Evolutionary conservation across 306 rosid genomes (phyloP).

Genomic region (Quercus parvula): DNA sequence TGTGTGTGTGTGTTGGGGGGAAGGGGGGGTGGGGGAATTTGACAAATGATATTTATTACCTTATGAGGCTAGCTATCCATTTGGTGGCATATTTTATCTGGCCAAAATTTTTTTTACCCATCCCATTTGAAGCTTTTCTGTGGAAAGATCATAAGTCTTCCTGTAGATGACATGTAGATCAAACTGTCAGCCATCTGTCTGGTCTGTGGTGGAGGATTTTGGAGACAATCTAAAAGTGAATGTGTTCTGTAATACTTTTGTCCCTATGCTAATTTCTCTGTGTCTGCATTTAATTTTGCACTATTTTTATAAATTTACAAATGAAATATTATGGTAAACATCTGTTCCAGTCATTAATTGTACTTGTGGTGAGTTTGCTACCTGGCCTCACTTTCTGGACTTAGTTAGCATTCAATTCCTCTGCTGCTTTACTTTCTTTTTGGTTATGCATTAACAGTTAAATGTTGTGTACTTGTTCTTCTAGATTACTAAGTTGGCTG

Average conservation of each 20-base stretch:
- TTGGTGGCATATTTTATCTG: too few species aligned
- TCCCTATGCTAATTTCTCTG: not conserved
- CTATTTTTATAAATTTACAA: not conserved
- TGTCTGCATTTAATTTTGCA: not conserved
- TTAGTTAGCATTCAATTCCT: slow-evolving; percentile 15
- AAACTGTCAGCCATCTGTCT: not conserved
- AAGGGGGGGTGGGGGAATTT: too few species aligned
- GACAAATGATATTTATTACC: not conserved
- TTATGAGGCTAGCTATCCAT: not conserved
- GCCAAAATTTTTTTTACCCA: not conserved
- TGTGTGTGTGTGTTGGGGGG: not conserved
- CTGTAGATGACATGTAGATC: not conserved
- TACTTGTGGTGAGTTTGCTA: not conserved
- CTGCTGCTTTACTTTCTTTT: not conserved
- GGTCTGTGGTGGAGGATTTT: not conserved
- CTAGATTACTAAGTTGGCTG: slow-evolving; percentile 87
- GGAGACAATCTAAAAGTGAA: not conserved
- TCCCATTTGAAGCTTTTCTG: not conserved
- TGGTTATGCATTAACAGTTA: slow-evolving; percentile 16
- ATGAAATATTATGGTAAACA: not conserved
- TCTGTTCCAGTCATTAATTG: not conserved
- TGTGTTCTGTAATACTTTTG: not conserved
- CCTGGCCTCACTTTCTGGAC: not conserved
- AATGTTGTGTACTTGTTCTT: slow-evolving; percentile 21
- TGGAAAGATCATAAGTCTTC: not conserved